phyloP scores from a whole-genome alignment of 1,284 basidiomycete genomes.

The Trichosporon ovoides region DNA sequence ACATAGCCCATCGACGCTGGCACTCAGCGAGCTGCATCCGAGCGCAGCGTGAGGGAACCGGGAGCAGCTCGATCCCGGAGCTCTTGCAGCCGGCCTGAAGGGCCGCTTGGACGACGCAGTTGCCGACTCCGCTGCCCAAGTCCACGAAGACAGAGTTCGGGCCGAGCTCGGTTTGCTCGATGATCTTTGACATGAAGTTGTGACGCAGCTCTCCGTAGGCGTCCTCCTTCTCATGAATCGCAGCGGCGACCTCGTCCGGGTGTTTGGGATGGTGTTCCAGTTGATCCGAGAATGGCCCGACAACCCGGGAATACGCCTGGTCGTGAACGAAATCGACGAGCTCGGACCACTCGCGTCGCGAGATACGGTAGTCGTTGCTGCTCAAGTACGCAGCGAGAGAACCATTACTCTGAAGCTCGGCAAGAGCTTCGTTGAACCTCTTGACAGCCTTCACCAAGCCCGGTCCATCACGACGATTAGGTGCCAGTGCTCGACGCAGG shows the following conservation, averaged over 20 bases:
- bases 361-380: constrained; percentile 21
- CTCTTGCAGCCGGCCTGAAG: constrained; percentile 52
- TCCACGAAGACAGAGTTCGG: constrained; percentile 50
- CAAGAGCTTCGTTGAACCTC: constrained; percentile 52
- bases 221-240: constrained; percentile 43
- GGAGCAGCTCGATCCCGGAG: constrained; percentile 55
- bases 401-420: constrained; percentile 43
- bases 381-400: constrained; percentile 32
- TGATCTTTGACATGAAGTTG: constrained; percentile 44
- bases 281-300: constrained; percentile 51
- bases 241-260: constrained; percentile 39
- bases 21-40: constrained; percentile 52
- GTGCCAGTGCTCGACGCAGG: constrained; percentile 51
- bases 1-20: constrained; percentile 50
- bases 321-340: constrained; percentile 50
- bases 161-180: constrained; percentile 41
- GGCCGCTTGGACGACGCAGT: constrained; percentile 54
- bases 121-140: constrained; percentile 56
- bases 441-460: constrained; percentile 51
- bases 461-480: constrained; percentile 52
- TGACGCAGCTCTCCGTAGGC: constrained; percentile 47
- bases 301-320: constrained; percentile 54
- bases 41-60: constrained; percentile 51
- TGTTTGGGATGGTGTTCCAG: constrained; percentile 49
- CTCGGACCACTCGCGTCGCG: constrained; percentile 48